Base-by-base conservation (phyloP, 164 flowering plant genomes). In the Magnolia sinica region DNA sequence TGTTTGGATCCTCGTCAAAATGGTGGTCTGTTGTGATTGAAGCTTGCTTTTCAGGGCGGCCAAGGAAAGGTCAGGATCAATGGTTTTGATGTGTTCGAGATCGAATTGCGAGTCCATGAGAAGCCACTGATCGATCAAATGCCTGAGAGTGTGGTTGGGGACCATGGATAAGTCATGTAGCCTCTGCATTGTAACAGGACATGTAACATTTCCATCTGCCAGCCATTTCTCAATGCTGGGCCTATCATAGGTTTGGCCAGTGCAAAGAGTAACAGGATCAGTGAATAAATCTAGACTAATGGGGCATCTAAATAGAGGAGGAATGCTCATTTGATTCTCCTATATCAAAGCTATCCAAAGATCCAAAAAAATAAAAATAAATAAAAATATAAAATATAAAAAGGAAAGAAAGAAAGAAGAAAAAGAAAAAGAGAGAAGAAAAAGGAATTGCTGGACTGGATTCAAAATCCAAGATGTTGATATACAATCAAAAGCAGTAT, bases 141-240 rank as follows among this genome's bases (percentile, higher is more conserved):
- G 92, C 58, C 90, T 84, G 68, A 92, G 93, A 50, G 91, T 92
- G 84, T 85, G 88, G 73, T 92, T 92, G 14, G 97, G 97, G 70
- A 91, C 89, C 20, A 92, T 22, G 27, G 92, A 81, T 6, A 78
- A 75, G 77, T 92, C 94, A 10, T 87, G 87, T 55, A 92, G 97
- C 82, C 77, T 87, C 90, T 89, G 94, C 94, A 89, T 90, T 88
- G 97, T 92, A 27, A 92, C 92, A 72, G 97, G 97, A 63, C 97
- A 92, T 3, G 97, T 91, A 68, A 81, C 82, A 55, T 92, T 91
- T 3, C 97, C 97, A 18, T 87, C 79, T 24, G 86, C 77, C 14
- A 92, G 79, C 97, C 97, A 92, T 82, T 84, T 87, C 50, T 91
- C 89, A 1, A 92, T 92, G 86, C 87, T 86, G 70, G 89, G 76